Percentiles rank a stretch among this genome's conserved stretches.
These are phyloP conservation scores for Pythium guiyangense DNA, from an alignment of 352 stramenopile genomes.

Conservation along the genomic window DNA sequence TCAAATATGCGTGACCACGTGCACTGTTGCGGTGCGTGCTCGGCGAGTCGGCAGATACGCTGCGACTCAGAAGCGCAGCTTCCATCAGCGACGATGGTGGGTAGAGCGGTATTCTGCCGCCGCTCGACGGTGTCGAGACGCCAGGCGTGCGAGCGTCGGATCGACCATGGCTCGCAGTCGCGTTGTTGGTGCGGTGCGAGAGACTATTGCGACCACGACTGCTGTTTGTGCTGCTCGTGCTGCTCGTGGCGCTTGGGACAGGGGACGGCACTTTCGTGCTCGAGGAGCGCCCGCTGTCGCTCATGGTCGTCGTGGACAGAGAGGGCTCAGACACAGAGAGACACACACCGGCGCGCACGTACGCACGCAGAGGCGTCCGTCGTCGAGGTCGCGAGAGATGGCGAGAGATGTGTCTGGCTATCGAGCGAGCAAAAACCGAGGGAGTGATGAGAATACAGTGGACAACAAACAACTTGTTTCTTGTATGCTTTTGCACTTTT, in stretches of 20 bases:
- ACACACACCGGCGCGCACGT: too few relatives aligned
- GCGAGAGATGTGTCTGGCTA: neutral
- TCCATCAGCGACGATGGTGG: conserved; percentile 17
- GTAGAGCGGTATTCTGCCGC: neutral
- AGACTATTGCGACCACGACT: neutral
- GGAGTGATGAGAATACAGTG: neutral
- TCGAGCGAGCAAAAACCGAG: neutral
- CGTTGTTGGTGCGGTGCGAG: neutral
- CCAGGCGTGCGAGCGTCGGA: neutral
- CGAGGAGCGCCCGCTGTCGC: conserved; percentile 10
- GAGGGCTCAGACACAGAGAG: too few relatives aligned
- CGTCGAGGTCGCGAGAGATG: neutral
- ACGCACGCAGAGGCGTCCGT: neutral
- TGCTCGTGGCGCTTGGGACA: neutral
- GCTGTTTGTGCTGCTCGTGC: neutral
- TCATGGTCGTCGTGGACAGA: conserved; percentile 8
- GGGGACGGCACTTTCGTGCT: conserved; percentile 8
- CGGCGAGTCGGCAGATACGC: conserved; percentile 24
- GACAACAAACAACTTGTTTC: too few relatives aligned
- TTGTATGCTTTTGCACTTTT: too few relatives aligned
- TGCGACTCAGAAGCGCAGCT: conserved; percentile 25
- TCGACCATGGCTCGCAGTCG: neutral
- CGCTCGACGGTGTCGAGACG: conserved; percentile 1
- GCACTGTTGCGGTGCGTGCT: conserved; percentile 24
- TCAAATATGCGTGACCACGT: conserved; percentile 20